These are phyloP conservation scores for Voacanga thouarsii DNA, from an alignment of 257 asterid species.

Conservation along the genomic window DNA sequence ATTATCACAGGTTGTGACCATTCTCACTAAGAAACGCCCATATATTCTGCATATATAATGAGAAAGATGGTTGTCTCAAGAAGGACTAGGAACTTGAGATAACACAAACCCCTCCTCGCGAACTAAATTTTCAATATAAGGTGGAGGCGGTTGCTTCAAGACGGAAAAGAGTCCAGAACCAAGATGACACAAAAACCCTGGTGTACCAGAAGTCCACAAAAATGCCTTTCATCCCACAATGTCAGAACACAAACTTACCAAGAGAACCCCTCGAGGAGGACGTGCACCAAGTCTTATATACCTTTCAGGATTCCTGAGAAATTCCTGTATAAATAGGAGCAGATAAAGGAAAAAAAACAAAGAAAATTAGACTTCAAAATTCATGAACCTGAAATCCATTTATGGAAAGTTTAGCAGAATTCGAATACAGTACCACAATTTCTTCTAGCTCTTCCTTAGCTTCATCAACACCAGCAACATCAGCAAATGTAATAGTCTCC, in stretches of 20 bases:
- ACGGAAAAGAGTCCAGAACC: background rate
- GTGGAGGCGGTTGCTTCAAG: background rate
- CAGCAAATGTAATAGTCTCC: slow-evolving; percentile 78
- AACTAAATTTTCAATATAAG: background rate
- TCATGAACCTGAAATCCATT: slow-evolving; percentile 1
- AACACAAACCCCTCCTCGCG: background rate
- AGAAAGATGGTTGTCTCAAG: background rate
- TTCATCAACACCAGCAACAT: slow-evolving; percentile 99
- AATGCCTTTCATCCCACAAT: background rate
- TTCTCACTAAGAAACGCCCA: background rate
- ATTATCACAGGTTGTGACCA: background rate
- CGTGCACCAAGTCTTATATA: slow-evolving; percentile 93
- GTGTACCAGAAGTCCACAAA: background rate
- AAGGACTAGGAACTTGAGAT: too few relatives aligned
- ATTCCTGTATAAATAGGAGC: slow-evolving; percentile 59
- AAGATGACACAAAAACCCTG: background rate
- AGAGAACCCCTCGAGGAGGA: slow-evolving; percentile 98
- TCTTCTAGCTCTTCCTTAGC: slow-evolving; percentile 99
- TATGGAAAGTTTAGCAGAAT: slow-evolving; percentile 13
- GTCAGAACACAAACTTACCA: slow-evolving; percentile 61
- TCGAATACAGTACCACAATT: slow-evolving; percentile 68
- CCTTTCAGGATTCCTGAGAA: slow-evolving; percentile 91
- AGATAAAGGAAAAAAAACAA: slow-evolving; percentile 9
- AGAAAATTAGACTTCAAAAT: slow-evolving; percentile 15
- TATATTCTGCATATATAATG: background rate